phyloP scores from a whole-genome alignment of 306 rosid species.

The Astragalus membranaceus region DNA sequence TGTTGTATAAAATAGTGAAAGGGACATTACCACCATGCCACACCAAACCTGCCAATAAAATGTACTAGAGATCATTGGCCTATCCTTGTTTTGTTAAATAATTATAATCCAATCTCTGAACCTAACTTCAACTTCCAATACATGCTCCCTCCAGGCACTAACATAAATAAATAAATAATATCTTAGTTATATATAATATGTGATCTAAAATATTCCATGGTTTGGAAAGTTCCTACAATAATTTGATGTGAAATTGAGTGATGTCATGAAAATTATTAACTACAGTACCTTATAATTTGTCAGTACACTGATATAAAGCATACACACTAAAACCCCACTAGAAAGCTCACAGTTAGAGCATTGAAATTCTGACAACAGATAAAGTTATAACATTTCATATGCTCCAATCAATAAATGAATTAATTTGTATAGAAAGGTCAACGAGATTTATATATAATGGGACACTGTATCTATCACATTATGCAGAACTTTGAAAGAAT shows the following conservation, averaged over 20 bases:
- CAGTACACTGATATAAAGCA: conserved; percentile 2
- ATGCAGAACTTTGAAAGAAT: conserved; percentile 7
- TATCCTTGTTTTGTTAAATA: conserved; percentile 9
- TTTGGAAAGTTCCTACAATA: conserved; percentile 27
- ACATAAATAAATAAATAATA: neutral
- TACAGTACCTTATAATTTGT: conserved; percentile 15
- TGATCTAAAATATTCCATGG: conserved; percentile 13
- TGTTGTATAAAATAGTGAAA: conserved; percentile 23
- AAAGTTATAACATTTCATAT: conserved; percentile 10
- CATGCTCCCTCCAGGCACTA: conserved; percentile 8
- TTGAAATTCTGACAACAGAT: conserved; percentile 19
- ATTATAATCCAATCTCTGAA: conserved; percentile 2
- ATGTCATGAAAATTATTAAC: conserved; percentile 29
- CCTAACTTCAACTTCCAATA: conserved; percentile 31
- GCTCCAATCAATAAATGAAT: conserved; percentile 2
- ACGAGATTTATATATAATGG: conserved; percentile 19
- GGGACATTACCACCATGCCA: conserved; percentile 27
- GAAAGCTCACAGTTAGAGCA: conserved; percentile 23
- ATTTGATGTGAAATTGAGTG: conserved; percentile 33
- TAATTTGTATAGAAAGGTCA: conserved; percentile 23
- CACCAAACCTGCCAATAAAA: conserved; percentile 18
- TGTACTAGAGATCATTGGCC: conserved; percentile 14
- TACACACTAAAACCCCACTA: conserved; percentile 39
- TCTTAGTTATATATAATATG: neutral
- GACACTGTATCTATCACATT: neutral